Base-by-base conservation (phyloP, 495 filamentous ascomycete genomes). In the Aspergillus affinis region DNA sequence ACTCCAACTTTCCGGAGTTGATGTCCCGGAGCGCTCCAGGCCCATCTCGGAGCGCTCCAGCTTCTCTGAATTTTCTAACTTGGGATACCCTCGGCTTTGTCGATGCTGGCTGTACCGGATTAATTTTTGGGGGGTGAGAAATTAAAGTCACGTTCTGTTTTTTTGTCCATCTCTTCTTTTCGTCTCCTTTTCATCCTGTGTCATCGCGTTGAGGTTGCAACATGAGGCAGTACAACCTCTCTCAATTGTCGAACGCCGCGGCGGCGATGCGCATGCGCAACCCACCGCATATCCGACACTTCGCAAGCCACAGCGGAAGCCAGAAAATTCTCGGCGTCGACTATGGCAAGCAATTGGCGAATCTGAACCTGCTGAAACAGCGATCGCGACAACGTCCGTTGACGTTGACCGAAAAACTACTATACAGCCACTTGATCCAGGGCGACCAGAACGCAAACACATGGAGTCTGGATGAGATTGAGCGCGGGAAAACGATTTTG, bases 391-490 rank as follows among this genome's bases (percentile, higher is more conserved):
- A 92, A 73, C 83, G 89, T 51, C 92, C 92, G 48, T 78, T 96
- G 51, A 92, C 90, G 51, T 92, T 83, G 73, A 90, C 90, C 65
- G 91, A 96, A 82, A 96, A 96, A 82, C 88, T 95, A 61, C 82
- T 96, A 65, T 95, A 96, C 82, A 92, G 89, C 46, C 92, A 96
- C 75, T 80, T 96, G 65, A 91, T 95, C 77, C 87, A 92, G 70
- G 89, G 89, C 50, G 86, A 95, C 65, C 84, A 84, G 23, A 26
- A 26, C 23, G 23, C 23, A 64, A 86, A 91, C 66, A 88, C 92
- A n/a, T 81, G 90, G 51, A 82, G 84, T 44, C 84, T 85, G 64
- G 91, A 87, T 44, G 78, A 85, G 2, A 92, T 95, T 63, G 85
- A 94, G 81, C 87, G 92, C 54, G 92, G 92, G 54, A 86, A 86